Base-by-base conservation (phyloP, 1,139 yeast species). In the Geotrichum aggregatum region DNA sequence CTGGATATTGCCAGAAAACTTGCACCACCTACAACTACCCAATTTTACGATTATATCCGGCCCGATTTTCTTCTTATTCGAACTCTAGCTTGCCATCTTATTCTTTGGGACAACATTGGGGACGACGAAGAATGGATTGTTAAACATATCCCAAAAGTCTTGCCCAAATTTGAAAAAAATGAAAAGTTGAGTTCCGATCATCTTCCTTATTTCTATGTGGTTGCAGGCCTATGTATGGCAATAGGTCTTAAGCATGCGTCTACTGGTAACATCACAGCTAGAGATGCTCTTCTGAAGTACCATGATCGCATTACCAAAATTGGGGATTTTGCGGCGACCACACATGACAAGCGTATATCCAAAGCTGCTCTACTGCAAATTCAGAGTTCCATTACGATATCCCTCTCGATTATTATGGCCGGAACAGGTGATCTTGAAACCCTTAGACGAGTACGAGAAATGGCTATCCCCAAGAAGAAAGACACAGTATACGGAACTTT, bases 341-440 rank as follows among this genome's bases (percentile, higher is more conserved):
- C 76, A 40, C 81, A 82, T 60, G 95, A 87, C 61, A 80, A 80
- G 57, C 76, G 75, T 54, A 69, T 86, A 33, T 77, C 89, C 0
- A 74, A 77, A 47, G 71, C 75, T 48, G 77, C 87, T 36, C 78
- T 85, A 2, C 69, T 76, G 18, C 79, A 77, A 47, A 74, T 84
- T 36, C 80, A 83, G 54, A 82, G 82, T 59, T 71, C 84, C 0
- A 61, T 88, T 24, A 78, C 84, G 1, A 67, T 89, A 11, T 78
- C 92, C 16, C 69, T 79, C 13, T 78, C 96, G 0, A 74, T 87
- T 33, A 77, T 89, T 0, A 87, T 88, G 88, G 91, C 96, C 1
- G 96, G 96, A 0, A 81, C 91, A 21, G 98, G 98, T 1, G 97
- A 92, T 65, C 69, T 91, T 51, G 85, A 82, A 51, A 79, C 84